Evolutionary conservation across 129 eudicot genomes (phyloP), one percentile per base, ranked within the genome.

Genomic region (Logfia minima): DNA sequence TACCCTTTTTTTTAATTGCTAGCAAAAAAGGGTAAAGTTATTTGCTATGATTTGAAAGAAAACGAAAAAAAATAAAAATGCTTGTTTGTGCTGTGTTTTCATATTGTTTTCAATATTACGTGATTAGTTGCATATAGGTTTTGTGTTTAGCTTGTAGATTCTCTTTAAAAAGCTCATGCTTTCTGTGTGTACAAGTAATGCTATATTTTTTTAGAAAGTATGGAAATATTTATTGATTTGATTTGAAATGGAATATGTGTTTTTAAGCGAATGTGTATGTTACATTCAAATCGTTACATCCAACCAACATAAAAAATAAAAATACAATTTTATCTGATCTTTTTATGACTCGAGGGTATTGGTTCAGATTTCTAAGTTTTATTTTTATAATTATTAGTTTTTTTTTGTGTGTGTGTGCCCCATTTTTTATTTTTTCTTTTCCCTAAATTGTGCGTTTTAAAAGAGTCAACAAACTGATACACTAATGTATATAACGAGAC

Each of bases 161-260:
- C 5, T 61, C 26, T 61, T 60, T 61, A 37, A 24, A 31, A 39
- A 39, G 29, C 60, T 28, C 51, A 75, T 48, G 65, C 16, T 75
- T 75, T 75, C 8, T 75, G 79, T 56, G 72, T 75, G 79, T 77
- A 67, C 32, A 11, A 45, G 48, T 31, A 14, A 32, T 51, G 21
- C n/a, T 43, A 43, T 69, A 41, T 19, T 61, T 59, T 13, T 11
- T 45, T 45, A 4, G 53, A 45, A 11, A 10, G 18, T 45, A 1
- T 13, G 14, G 53, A 45, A 10, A 45, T 48, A 13, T 48, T 14
- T 48, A 48, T 48, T 48, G 55, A 11, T 48, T 48, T 48, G 55
- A 11, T 48, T 48, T 48, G 18, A 48, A 48, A 14, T 48, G 55
- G 55, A 48, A 48, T 48, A 14, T 48, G 53, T 45, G 21, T 41